Evolutionary conservation across 2,329 filamentous ascomycete genomes (phyloP), one percentile per base, ranked within the genome.

Genomic region (Venturia oleaginea): DNA sequence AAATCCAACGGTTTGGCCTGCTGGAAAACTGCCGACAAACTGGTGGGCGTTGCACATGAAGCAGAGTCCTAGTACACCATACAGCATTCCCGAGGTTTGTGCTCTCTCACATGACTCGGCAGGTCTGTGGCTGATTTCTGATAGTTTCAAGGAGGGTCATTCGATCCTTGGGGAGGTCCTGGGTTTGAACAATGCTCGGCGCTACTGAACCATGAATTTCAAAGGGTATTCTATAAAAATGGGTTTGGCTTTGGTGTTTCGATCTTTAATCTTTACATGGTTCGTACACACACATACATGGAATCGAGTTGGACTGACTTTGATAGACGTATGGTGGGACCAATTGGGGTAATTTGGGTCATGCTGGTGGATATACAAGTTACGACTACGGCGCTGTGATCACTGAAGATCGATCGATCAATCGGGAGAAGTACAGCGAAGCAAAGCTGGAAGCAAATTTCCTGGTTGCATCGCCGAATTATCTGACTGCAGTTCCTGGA

Each of bases 261-360:
- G 0, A 83, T 93, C 8, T 78, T 91, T 65, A 92, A 86, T 68
- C 71, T 91, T 0, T 92, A 92, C 72, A 92, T 92, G 90, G 85
- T 86, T 71, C 68, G 73, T 57, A 11, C 8, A 34, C n/a, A 4
- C 27, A 2, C 42, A 6, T 5, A 19, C 27, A n/a, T 43, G n/a
- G n/a, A 15, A 40, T 8, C 7, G 27, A 15, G 3, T 11, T 60
- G n/a, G 59, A 24, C 34, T 60, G 34, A 60, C 24, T 19, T 27
- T 13, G 17, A 40, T 19, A 84, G 83, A 86, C 83, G 0, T 90
- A 82, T 68, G 90, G 90, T 17, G 90, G 90, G 6, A 92, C 90
- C 0, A 94, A 93, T 71, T 93, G 90, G 90, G 90, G 90, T 0
- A 92, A 91, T 67, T 74, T 91, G 4, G 88, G 89, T 0, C 84